Base-by-base conservation (phyloP, 2,329 filamentous ascomycete genomes). In the Macrophomina tecta region DNA sequence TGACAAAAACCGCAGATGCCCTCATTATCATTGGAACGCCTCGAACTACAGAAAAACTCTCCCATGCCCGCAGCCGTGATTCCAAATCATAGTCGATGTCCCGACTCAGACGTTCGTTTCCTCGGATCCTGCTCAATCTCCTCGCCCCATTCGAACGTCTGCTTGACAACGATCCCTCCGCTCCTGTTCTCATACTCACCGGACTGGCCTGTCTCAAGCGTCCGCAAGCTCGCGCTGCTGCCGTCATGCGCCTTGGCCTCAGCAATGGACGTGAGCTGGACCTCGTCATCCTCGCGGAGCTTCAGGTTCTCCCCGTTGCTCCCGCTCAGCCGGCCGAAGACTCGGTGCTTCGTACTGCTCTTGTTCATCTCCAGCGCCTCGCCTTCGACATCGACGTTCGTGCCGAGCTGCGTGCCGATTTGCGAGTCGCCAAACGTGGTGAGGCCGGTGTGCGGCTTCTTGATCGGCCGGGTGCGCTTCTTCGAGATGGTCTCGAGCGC, bases 221-320 rank as follows among this genome's bases (percentile, higher is more conserved):
- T 53, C 23, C 9, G 18, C 30, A 51, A 11, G 28, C 38, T 55
- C 5, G 16, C 58, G 16, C 56, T 38, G 7, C 68, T 69, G n/a
- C 23, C 28, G 8, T 69, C 67, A 36, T 48, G 66, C 1, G 67
- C 64, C 63, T 67, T 68, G 45, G 68, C 64, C 18, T 62, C 70
- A 8, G 69, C 71, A 11, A 70, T 72, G 6, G 71, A 18, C 48
- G 23, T 73, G 4, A 70, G 49, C 46, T 70, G 71, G 62, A 72
- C 70, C n/a, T 72, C 71, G 58, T 73, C 70, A 2, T 72, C 71
- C 51, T 72, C 72, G 5, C 70, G 69, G 23, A 71, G 68, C 69
- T 30, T 68, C 72, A 12, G 66, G 64, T 34, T 53, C 3, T 65
- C 62, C 14, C 53, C 64, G 2, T 66, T 58, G 1, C 61, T 46